phyloP scores from a whole-genome alignment of 2,329 filamentous ascomycete species.

The Xylaria sp. region DNA sequence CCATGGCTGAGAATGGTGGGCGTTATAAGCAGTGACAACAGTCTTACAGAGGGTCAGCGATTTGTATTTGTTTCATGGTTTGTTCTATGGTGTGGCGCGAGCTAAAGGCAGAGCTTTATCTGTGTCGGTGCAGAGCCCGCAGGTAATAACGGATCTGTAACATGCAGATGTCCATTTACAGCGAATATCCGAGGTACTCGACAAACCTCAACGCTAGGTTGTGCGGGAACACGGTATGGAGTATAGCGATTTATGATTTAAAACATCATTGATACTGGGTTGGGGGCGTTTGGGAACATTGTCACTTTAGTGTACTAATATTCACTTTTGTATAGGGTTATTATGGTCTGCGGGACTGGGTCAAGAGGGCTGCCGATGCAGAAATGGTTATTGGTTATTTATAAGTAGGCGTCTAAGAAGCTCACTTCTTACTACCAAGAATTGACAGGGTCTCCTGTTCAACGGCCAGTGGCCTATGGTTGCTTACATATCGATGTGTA shows the following conservation, averaged over 20 bases:
- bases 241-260: not conserved
- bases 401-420: not conserved
- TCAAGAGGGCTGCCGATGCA: slow-evolving; percentile 4
- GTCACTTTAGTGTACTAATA: slow-evolving; percentile 9
- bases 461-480: not conserved
- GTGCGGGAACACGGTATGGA: slow-evolving; percentile 4
- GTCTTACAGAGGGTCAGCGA: not conserved
- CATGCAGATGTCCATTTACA: not conserved
- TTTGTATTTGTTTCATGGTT: not conserved
- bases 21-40: not conserved
- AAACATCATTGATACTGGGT: slow-evolving; percentile 3
- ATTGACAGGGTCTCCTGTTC: not conserved
- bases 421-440: slow-evolving; percentile 4
- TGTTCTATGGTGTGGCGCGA: too few species aligned
- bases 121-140: not conserved
- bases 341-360: slow-evolving; percentile 3
- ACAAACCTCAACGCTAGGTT: not conserved
- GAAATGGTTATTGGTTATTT: slow-evolving; percentile 1
- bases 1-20: not conserved
- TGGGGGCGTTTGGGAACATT: slow-evolving; percentile 8
- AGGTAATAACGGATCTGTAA: not conserved
- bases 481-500: slow-evolving; percentile 5
- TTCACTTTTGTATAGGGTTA: slow-evolving; percentile 21
- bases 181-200: not conserved
- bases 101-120: not conserved